phyloP scores from a whole-genome alignment of 2,329 filamentous ascomycete species.

The Zymoseptoria tritici region DNA sequence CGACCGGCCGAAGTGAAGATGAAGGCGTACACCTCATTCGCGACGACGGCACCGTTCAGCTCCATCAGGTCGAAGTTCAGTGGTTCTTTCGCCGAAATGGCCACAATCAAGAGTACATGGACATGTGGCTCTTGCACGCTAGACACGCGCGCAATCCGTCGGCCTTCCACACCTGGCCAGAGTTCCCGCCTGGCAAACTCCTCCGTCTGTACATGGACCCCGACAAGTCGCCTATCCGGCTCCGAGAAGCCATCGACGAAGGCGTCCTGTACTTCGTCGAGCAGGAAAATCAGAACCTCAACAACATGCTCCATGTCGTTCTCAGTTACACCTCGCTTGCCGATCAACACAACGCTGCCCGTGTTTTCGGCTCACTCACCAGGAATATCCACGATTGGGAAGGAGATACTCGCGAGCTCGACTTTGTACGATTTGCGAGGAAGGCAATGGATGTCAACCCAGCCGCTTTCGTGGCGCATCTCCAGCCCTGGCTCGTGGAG shows the following conservation, averaged over 20 bases:
- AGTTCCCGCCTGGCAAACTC: slow-evolving; percentile 6
- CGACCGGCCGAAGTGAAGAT: neutral
- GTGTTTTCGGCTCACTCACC: neutral
- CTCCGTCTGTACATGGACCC: slow-evolving; percentile 1
- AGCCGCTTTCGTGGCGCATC: slow-evolving; percentile 4
- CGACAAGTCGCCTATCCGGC: neutral
- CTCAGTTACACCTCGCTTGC: neutral
- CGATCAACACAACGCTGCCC: neutral
- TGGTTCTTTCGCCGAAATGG: neutral
- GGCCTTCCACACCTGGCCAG: neutral
- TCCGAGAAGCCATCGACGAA: neutral
- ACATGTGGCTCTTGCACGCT: neutral
- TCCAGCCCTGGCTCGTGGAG: slow-evolving; percentile 7
- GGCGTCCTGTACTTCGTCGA: slow-evolving; percentile 3
- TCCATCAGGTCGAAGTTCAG: neutral
- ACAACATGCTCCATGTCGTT: neutral
- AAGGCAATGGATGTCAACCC: slow-evolving; percentile 8
- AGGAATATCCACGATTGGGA: slow-evolving; percentile 7
- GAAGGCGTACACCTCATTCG: neutral
- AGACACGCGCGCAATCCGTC: neutral
- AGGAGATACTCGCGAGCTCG: slow-evolving; percentile 7
- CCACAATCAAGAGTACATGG: neutral
- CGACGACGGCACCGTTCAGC: neutral
- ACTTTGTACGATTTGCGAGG: slow-evolving; percentile 8
- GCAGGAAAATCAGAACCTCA: slow-evolving; percentile 3